Conservation (phyloP, 1,284 basidiomycete genomes). For the Trichosporon sp. region DNA sequence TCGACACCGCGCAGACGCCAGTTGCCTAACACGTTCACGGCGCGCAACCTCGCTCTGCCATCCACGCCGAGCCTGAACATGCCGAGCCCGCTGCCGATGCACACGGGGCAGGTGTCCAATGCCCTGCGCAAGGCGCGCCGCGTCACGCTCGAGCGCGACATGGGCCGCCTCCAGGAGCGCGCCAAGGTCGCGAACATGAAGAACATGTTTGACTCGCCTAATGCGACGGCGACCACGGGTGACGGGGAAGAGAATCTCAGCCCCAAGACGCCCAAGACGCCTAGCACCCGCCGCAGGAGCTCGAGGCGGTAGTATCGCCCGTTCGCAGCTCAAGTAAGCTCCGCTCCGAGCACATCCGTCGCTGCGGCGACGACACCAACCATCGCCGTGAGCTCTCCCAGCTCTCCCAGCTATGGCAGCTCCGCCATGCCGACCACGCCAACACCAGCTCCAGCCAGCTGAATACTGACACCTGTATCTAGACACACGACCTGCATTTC, state of each 20-base stretch:
- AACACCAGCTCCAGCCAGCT: neutral
- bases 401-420: too few relatives aligned
- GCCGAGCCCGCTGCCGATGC: conserved; percentile 41
- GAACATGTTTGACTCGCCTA: neutral
- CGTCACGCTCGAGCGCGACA: conserved; percentile 46
- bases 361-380: neutral
- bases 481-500: neutral
- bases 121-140: conserved; percentile 32
- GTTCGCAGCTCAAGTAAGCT: neutral
- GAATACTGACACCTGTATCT: neutral
- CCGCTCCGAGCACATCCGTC: neutral
- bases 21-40: conserved; percentile 33
- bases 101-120: conserved; percentile 30
- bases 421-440: neutral
- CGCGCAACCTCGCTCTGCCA: conserved; percentile 34
- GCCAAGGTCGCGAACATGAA: conserved; percentile 10
- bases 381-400: too few relatives aligned
- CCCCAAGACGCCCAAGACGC: neutral
- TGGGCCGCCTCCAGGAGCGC: conserved; percentile 38
- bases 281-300: neutral
- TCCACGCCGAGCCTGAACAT: conserved; percentile 3
- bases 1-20: conserved; percentile 1
- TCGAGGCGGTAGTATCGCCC: neutral
- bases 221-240: neutral
- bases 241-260: neutral